Conservation (phyloP, 352 stramenopile species). For the Pythium guiyangense region DNA sequence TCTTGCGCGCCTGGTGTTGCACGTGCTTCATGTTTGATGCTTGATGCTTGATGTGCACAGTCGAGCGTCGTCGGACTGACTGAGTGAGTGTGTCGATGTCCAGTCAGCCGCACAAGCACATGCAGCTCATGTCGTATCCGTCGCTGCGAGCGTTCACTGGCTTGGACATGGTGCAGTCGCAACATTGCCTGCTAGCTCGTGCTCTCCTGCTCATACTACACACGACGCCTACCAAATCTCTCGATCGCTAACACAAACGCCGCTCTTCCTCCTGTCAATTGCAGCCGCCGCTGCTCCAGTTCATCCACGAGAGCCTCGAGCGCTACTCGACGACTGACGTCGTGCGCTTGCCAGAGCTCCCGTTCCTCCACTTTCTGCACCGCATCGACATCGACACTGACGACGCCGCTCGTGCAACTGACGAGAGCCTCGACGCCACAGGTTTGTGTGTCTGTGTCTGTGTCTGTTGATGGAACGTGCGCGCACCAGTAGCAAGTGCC, state of each 20-base stretch:
- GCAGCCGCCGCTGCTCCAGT: conserved; percentile 68
- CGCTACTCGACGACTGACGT: no score
- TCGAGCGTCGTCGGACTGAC: not conserved
- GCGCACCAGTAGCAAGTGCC: not conserved
- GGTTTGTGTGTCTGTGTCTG: conserved; percentile 22
- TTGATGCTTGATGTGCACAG: not conserved
- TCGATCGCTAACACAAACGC: not conserved
- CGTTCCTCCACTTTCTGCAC: conserved; percentile 73
- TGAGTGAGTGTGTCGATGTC: no score
- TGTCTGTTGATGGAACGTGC: not conserved
- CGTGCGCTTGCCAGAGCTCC: conserved; percentile 56
- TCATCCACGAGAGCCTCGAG: no score
- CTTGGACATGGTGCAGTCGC: conserved; percentile 34
- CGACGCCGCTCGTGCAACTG: not conserved
- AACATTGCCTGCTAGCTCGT: not conserved
- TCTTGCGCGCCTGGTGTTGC: no score
- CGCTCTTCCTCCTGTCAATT: not conserved
- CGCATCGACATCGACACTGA: conserved; percentile 32
- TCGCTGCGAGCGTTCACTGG: conserved; percentile 60
- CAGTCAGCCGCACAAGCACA: conserved; percentile 86
- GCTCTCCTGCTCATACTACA: not conserved
- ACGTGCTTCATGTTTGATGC: no score
- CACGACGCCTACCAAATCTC: no score
- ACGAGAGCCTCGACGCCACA: conserved; percentile 38
- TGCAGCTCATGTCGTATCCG: conserved; percentile 82